phyloP scores from a whole-genome alignment of 2,329 filamentous ascomycete species.

The Tolypocladium paradoxum region DNA sequence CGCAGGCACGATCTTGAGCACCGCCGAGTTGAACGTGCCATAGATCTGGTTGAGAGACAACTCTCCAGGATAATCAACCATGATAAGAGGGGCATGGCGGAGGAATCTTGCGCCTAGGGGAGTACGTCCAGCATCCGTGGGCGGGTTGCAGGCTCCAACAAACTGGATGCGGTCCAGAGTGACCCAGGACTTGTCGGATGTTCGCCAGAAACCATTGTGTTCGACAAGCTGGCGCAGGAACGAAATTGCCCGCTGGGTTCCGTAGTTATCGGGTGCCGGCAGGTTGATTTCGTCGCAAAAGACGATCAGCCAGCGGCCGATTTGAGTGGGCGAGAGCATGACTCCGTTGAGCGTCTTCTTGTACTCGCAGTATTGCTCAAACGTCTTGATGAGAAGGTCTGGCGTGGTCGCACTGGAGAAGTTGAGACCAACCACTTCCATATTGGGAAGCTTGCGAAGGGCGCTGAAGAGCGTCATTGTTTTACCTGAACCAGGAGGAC shows the following conservation, averaged over 20 bases:
- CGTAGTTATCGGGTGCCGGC: constrained; percentile 94
- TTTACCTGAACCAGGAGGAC: constrained; percentile 96
- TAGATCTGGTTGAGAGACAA: constrained; percentile 94
- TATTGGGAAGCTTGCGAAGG: constrained; percentile 89
- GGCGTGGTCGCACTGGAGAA: constrained; percentile 98
- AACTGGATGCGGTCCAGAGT: constrained; percentile 97
- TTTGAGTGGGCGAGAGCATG: constrained; percentile 89
- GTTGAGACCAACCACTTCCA: constrained; percentile 98
- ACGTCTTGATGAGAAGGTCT: constrained; percentile 95
- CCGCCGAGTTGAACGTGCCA: constrained; percentile 90
- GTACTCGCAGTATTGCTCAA: constrained; percentile 99
- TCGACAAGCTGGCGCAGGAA: constrained; percentile 96
- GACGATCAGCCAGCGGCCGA: constrained; percentile 93
- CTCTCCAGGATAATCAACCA: constrained; percentile 98
- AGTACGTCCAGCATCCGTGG: constrained; percentile 92
- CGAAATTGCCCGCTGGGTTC: constrained; percentile 92
- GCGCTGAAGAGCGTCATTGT: constrained; percentile 99
- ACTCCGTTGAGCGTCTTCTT: constrained; percentile 97
- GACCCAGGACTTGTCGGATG: constrained; percentile 95
- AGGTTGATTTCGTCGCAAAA: constrained; percentile 99
- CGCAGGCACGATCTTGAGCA: constrained; percentile 92
- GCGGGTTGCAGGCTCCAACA: constrained; percentile 96
- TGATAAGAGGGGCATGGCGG: constrained; percentile 92
- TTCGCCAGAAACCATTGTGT: constrained; percentile 98
- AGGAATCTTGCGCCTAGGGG: constrained; percentile 89